Conservation (phyloP, 2,329 filamentous ascomycete species). For the Dactylellina drechsleri region DNA sequence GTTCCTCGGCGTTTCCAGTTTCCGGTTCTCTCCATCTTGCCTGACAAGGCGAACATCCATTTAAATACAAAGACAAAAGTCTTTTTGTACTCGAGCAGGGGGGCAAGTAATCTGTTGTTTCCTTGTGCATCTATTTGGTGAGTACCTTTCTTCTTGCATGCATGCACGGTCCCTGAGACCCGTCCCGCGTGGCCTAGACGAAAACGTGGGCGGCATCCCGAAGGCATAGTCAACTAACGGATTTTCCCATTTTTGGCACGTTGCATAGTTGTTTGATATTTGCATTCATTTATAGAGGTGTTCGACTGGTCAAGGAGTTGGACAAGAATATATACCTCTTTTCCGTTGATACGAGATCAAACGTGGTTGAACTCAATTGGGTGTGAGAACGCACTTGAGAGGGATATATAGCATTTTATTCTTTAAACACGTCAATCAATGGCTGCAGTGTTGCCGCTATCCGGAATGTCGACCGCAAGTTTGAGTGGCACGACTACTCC, state of each 20-base stretch:
- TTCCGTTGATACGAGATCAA: conserved; percentile 51
- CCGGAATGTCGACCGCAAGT: conserved; percentile 53
- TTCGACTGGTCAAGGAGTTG: background rate
- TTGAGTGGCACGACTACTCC: conserved; percentile 54
- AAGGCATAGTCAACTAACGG: conserved; percentile 20
- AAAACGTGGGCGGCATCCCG: conserved; percentile 35
- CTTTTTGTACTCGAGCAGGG: conserved; percentile 8
- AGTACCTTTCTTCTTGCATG: conserved; percentile 28
- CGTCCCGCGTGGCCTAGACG: conserved; percentile 23
- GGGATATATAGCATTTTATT: conserved; percentile 45
- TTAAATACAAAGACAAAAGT: conserved; percentile 20
- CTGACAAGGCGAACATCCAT: conserved; percentile 38
- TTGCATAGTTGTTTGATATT: background rate
- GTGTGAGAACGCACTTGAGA: conserved; percentile 51
- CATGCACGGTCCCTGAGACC: conserved; percentile 37
- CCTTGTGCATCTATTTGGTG: conserved; percentile 35
- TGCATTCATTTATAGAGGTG: conserved; percentile 5
- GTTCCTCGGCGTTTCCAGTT: conserved; percentile 37
- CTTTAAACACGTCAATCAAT: conserved; percentile 45
- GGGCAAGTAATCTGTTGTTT: conserved; percentile 31
- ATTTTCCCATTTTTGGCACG: conserved; percentile 13
- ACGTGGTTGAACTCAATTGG: conserved; percentile 54
- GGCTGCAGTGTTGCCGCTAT: conserved; percentile 53
- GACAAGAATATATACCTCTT: conserved; percentile 33
- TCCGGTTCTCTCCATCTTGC: conserved; percentile 14